Evolutionary conservation across 2,329 filamentous ascomycete genomes (phyloP).

Genomic region (Nakataea oryzae): DNA sequence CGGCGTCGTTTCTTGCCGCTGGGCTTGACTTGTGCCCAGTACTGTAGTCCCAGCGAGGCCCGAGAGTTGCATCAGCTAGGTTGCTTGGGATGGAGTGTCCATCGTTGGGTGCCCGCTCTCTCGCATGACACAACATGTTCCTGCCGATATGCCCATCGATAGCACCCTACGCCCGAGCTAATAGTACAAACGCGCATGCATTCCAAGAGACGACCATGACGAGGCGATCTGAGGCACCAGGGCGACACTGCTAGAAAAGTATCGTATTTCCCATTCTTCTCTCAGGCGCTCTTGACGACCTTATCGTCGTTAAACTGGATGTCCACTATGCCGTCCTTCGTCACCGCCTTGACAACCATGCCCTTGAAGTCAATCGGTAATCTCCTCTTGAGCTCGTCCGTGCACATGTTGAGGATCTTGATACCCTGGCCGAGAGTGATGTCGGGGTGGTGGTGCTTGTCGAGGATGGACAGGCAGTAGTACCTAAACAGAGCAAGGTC

Average conservation of each 20-base stretch:
- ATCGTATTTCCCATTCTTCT: not conserved
- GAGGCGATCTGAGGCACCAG: not conserved
- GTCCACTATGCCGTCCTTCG: constrained; percentile 83
- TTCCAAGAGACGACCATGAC: not conserved
- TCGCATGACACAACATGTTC: not conserved
- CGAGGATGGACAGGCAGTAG: constrained; percentile 94
- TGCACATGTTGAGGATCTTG: constrained; percentile 89
- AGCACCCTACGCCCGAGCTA: not conserved
- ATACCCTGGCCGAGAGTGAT: constrained; percentile 82
- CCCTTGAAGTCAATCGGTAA: constrained; percentile 99
- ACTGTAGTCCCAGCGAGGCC: not conserved
- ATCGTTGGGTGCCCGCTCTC: not conserved
- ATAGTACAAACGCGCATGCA: constrained; percentile 4
- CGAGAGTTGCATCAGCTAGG: not conserved
- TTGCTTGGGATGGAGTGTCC: not conserved
- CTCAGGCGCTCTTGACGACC: constrained; percentile 51
- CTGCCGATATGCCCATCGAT: not conserved
- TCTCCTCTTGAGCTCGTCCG: constrained; percentile 91
- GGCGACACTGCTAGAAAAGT: not conserved
- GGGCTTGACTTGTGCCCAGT: not conserved
- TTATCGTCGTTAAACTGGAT: constrained; percentile 78
- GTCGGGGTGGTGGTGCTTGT: constrained; percentile 97
- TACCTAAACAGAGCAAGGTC: constrained; percentile 45
- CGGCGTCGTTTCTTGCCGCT: not conserved
- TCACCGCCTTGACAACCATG: constrained; percentile 86